These are phyloP conservation scores for Closterium sp. DNA, from an alignment of 139 green algal species.

Conservation along the genomic window DNA sequence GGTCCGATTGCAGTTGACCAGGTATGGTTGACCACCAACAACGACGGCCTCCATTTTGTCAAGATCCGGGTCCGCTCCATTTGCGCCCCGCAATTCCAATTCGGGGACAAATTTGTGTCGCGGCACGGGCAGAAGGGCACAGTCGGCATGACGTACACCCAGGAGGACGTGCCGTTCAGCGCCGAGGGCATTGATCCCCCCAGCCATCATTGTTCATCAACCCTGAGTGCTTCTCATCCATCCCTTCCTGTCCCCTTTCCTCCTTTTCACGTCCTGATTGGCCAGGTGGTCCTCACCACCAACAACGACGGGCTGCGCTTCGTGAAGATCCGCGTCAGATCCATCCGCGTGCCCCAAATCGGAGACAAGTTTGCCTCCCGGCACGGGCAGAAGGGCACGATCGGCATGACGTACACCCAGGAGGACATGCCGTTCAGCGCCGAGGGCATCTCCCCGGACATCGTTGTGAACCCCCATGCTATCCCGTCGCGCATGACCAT, in stretches of 20 bases:
- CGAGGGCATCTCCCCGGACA: constrained; percentile 85
- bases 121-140: constrained; percentile 97
- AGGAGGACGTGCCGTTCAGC: constrained; percentile 50
- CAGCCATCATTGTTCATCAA: constrained; percentile 99
- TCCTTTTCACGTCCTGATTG: not conserved
- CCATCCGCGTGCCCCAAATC: constrained; percentile 94
- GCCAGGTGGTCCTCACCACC: constrained; percentile 78
- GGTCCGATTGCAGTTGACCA: no score
- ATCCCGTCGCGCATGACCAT: constrained; percentile 99
- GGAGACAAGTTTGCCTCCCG: constrained; percentile 98
- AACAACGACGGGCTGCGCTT: constrained; percentile 86
- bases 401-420: constrained; percentile 94
- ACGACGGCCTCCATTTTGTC: no score
- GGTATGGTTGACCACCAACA: no score
- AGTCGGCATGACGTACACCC: constrained; percentile 95
- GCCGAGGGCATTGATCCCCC: constrained; percentile 75
- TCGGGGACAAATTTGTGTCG: constrained; percentile 51
- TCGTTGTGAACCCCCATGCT: constrained; percentile 99
- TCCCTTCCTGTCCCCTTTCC: constrained; percentile 45
- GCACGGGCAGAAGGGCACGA: constrained; percentile 96
- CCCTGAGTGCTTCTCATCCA: no score
- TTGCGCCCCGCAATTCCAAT: no score
- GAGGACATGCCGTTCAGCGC: constrained; percentile 48
- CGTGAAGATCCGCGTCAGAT: constrained; percentile 93
- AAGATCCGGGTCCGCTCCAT: no score